Evolutionary conservation across 768 basidiomycete genomes (phyloP).

Genomic region (Mycena albidolilacea): DNA sequence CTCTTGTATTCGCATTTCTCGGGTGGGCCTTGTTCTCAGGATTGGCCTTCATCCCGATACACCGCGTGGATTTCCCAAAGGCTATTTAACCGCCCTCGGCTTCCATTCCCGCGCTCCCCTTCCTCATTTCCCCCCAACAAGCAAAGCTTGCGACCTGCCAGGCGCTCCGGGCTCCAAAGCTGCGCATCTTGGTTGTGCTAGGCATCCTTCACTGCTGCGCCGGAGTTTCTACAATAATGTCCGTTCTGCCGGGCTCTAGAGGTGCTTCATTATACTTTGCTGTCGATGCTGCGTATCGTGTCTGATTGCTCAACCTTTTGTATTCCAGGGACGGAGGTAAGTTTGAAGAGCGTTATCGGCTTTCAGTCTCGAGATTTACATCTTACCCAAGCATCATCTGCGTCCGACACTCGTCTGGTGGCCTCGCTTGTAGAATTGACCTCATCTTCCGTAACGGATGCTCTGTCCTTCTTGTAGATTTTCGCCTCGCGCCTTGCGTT

Average conservation of each 20-base stretch:
- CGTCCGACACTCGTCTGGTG: neutral
- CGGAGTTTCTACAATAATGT: neutral
- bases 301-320: constrained; percentile 7
- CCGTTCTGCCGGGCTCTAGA: neutral
- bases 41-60: constrained; percentile 12
- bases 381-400: neutral
- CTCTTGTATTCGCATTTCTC: neutral
- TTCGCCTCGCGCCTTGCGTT: constrained; percentile 17
- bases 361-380: too few relatives aligned
- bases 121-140: constrained; percentile 14
- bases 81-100: constrained; percentile 31
- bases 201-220: neutral
- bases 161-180: constrained; percentile 19
- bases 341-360: too few relatives aligned
- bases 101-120: constrained; percentile 8
- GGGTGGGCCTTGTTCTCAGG: constrained; percentile 19
- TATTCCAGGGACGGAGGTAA: neutral
- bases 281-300: neutral
- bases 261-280: neutral
- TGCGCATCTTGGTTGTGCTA: neutral
- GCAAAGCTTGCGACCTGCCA: constrained; percentile 21
- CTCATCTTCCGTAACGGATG: constrained; percentile 19
- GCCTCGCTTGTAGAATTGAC: constrained; percentile 13
- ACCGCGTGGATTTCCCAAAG: constrained; percentile 9
- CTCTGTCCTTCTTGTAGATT: constrained; percentile 11